Percentiles rank a stretch among this genome's conserved stretches.
phyloP scores from a whole-genome alignment of 768 basidiomycete genomes.

The Suillus cothurnatus region DNA sequence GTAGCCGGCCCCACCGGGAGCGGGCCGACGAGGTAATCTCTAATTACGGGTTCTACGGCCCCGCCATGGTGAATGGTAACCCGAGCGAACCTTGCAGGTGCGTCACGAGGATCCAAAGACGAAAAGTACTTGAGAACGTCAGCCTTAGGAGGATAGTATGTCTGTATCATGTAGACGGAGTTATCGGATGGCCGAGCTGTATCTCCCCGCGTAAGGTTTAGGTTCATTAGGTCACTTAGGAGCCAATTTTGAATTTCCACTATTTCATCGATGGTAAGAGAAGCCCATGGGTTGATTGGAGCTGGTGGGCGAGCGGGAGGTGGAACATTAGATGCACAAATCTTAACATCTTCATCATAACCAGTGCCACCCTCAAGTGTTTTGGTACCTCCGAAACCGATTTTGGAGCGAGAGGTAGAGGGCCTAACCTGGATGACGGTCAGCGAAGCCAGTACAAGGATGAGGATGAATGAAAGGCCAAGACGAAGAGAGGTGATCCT shows the following conservation, averaged over 20 bases:
- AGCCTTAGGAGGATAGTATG: conserved; percentile 49
- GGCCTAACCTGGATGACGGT: conserved; percentile 13
- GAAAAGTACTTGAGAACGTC: conserved; percentile 50
- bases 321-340: conserved; percentile 37
- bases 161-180: conserved; percentile 51
- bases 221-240: conserved; percentile 35
- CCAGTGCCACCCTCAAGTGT: not conserved
- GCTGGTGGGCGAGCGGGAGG: conserved; percentile 42
- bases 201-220: conserved; percentile 50
- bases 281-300: conserved; percentile 53
- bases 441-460: conserved; percentile 18
- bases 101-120: conserved; percentile 24
- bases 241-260: conserved; percentile 50
- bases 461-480: conserved; percentile 12
- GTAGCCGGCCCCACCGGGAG: conserved; percentile 49
- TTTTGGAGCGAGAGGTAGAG: conserved; percentile 6
- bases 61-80: conserved; percentile 55
- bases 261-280: conserved; percentile 48
- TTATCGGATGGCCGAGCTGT: conserved; percentile 47
- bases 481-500: conserved; percentile 15
- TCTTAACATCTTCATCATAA: conserved; percentile 24
- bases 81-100: conserved; percentile 45
- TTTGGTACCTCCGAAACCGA: not conserved
- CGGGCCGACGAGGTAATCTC: conserved; percentile 61
- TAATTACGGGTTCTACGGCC: conserved; percentile 40